Evolutionary conservation across 768 basidiomycete species (phyloP), one percentile per base, ranked within the genome.

Genomic region (Tulasnella sp.): DNA sequence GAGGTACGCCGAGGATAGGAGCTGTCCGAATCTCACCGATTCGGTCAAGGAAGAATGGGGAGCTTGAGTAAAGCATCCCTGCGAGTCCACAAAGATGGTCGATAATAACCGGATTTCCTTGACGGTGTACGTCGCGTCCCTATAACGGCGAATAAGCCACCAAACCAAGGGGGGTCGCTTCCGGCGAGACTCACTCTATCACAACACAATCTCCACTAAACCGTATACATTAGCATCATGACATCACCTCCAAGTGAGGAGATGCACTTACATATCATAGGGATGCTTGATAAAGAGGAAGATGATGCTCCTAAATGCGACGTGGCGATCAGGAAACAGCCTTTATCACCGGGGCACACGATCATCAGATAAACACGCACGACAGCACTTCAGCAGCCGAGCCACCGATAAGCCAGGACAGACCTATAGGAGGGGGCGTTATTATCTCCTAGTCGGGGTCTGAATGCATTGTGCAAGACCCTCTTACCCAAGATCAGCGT

Each of bases 81-180:
- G 75, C 23, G 43, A 49, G 17, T 87, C 80, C 45, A 84, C 65
- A 67, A 90, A 80, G 37, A 86, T 71, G 6, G 84, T 88, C 55
- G 80, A 85, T 56, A 93, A 75, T 29, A 96, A 75, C 27, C 83
- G 76, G 67, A 96, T 93, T 68, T 92, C 88, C 65, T 85, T 86
- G 59, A 94, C 88, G 0, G 84, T 86, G 67, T 85, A 91, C 6
- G 65, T 71, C 32, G 75, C 71, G 25, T 72, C 73, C 53, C 72
- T 65, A 56, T 58, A 45, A 11, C 59, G 59, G 61, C 19, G 43
- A 5, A 21, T 25, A 15, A 39, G 51, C 37, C 2, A 40, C 12
- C 7, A 6, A 39, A 25, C 1, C 9, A 25, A n/a, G 23, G 7
- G 8, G 41, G 27, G 17, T 17, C 27, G 7, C 6, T 17, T 6